Percentiles rank a stretch among this genome's conserved stretches.
Conservation (phyloP, 768 basidiomycete genomes). For the Xerocomellus intermedius region DNA sequence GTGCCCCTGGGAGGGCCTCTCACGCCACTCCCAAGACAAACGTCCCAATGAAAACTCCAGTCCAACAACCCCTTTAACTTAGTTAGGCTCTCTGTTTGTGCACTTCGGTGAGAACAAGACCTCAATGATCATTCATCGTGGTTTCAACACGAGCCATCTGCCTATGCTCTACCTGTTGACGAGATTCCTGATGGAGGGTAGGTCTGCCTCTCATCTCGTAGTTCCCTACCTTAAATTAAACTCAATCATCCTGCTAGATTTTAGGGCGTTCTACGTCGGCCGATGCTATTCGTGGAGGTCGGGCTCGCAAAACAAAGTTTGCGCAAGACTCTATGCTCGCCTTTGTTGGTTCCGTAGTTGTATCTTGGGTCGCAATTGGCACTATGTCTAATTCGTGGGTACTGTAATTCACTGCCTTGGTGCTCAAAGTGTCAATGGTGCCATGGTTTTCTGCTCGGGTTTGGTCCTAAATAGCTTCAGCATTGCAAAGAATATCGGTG, state of each 20-base stretch:
- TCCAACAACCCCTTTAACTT: neutral
- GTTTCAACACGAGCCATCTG: neutral
- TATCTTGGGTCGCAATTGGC: constrained; percentile 30
- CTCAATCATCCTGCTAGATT: neutral
- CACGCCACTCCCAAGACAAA: neutral
- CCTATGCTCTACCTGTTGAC: neutral
- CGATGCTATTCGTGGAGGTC: constrained; percentile 32
- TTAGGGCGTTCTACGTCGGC: constrained; percentile 28
- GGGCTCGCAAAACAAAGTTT: constrained; percentile 26
- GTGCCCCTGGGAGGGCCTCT: neutral
- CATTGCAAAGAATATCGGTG: constrained; percentile 17
- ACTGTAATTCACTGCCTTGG: constrained; percentile 28
- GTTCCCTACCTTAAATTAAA: neutral
- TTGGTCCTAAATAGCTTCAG: constrained; percentile 30
- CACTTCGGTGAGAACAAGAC: neutral
- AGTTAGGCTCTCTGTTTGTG: neutral
- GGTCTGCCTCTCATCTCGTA: constrained; percentile 27
- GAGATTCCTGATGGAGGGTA: constrained; percentile 32
- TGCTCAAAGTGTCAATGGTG: constrained; percentile 19
- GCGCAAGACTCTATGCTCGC: constrained; percentile 27
- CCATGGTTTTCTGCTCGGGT: constrained; percentile 28
- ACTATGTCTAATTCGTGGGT: constrained; percentile 30
- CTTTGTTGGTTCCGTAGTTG: constrained; percentile 33
- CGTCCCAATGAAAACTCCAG: neutral
- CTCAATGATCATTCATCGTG: neutral